Base-by-base conservation (phyloP, 2,329 filamentous ascomycete species). In the Sphaerulina vaccinii region DNA sequence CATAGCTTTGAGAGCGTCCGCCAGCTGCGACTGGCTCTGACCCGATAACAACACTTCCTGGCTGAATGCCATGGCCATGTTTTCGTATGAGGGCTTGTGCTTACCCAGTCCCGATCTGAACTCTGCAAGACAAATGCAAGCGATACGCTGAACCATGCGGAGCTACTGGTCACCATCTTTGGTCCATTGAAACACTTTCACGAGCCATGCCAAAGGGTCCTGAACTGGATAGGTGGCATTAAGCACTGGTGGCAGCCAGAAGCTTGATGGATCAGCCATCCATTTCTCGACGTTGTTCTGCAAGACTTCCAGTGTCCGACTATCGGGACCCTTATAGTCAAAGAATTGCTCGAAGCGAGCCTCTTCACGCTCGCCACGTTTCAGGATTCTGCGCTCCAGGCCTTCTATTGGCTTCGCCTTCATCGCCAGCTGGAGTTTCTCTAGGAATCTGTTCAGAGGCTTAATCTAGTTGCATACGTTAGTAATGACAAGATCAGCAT, bases 121-220 rank as follows among this genome's bases (percentile, higher is more conserved):
- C 15, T 42, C 39, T 11, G 23, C n/a, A 15, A 42, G 22, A 5
- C 18, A 21, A 9, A 29, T 42, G 29, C 22, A 29, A 9, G 23
- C 39, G 16, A 42, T 24, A 7, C 39, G 39, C 18, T 42, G 39
- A 29, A 18, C n/a, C 23, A 42, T 21, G 23, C 39, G 39, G 39
- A 23, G 29, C 39, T 42, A 42, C 21, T 24, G 21, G 39, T 24
- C 39, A 42, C 39, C 39, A 42, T 29, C 39, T 29, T 23, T 42
- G 21, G 13, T 24, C 21, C 22, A 18, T 11, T 18, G 18, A 18
- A 24, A 42, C 22, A 24, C 21, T 18, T 42, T 13, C 21, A 42
- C 9, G 2, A 24, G 16, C 11, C 15, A 23, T 42, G 22, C 39
- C 11, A 15, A 23, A 15, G 39, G 39, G 24, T 42, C 39, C 9